These are phyloP conservation scores for Fragilariopsis cylindrus DNA, from an alignment of 108 stramenopile species.

Conservation along the genomic window DNA sequence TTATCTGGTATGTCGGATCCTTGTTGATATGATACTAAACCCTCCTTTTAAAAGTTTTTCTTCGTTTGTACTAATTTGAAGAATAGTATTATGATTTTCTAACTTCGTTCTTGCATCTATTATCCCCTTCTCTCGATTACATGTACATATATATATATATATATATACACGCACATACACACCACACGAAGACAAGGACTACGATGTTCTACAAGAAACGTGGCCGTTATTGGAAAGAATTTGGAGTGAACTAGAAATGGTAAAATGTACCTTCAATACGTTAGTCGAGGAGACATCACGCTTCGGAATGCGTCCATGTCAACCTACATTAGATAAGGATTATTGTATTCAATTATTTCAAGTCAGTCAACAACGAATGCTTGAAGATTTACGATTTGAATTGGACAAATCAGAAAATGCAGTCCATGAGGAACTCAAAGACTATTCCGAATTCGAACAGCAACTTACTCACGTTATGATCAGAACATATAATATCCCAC, in stretches of 20 bases:
- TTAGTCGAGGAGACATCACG: constrained; percentile 32
- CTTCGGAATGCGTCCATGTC: constrained; percentile 42
- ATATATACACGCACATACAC: too few relatives aligned
- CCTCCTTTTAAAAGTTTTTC: not conserved
- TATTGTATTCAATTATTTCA: constrained; percentile 30
- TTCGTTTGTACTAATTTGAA: not conserved
- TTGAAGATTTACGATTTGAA: constrained; percentile 22
- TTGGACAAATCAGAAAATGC: constrained; percentile 16
- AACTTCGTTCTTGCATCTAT: not conserved
- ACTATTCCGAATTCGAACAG: constrained; percentile 29
- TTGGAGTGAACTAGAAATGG: constrained; percentile 32
- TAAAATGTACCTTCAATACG: constrained; percentile 34
- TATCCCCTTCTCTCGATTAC: too few relatives aligned
- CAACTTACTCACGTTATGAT: constrained; percentile 20
- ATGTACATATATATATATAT: too few relatives aligned
- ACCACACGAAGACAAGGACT: constrained; percentile 11
- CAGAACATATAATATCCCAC: constrained; percentile 21
- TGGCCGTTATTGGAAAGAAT: constrained; percentile 30
- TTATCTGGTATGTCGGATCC: not conserved
- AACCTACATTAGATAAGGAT: constrained; percentile 29
- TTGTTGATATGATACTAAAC: not conserved
- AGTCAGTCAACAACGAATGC: constrained; percentile 34
- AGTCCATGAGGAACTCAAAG: constrained; percentile 21
- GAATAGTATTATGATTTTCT: not conserved
- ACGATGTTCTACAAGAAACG: constrained; percentile 33